Conservation (phyloP, 2,329 filamentous ascomycete species). For the Monosporascus sp. region DNA sequence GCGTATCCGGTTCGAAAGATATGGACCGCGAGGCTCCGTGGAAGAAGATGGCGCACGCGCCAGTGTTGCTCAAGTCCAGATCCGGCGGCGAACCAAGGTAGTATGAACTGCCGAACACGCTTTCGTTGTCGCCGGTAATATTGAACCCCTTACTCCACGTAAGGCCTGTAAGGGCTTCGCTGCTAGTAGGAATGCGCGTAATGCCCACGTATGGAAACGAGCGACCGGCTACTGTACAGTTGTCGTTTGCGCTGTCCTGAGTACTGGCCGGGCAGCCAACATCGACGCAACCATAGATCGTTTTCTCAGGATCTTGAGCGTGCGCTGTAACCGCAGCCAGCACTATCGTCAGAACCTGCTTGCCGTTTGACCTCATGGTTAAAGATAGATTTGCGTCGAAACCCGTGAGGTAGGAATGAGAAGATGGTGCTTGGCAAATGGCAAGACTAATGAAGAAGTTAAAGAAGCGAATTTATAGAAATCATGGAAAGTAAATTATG, state of each 20-base stretch:
- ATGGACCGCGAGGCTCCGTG: conserved; percentile 6
- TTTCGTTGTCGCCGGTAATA: background rate
- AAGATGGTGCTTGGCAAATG: too few relatives aligned
- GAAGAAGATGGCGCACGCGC: conserved; percentile 16
- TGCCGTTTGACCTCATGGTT: too few relatives aligned
- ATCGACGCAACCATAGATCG: conserved; percentile 19
- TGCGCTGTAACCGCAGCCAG: conserved; percentile 2
- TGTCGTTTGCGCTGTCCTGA: conserved; percentile 8
- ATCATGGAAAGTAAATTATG: too few relatives aligned
- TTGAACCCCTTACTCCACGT: conserved; percentile 18
- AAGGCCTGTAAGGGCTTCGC: conserved; percentile 8
- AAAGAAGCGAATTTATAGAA: too few relatives aligned
- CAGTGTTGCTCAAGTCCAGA: conserved; percentile 7
- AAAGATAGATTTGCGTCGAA: background rate
- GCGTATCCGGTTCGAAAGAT: conserved; percentile 4
- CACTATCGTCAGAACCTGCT: background rate
- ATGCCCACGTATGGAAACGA: conserved; percentile 15
- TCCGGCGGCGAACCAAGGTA: conserved; percentile 13
- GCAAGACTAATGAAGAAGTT: too few relatives aligned
- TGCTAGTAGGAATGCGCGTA: conserved; percentile 7
- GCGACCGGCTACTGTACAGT: conserved; percentile 15
- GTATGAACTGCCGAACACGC: conserved; percentile 12
- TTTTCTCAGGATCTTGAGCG: conserved; percentile 13
- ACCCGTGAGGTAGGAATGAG: background rate
- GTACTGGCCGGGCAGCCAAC: conserved; percentile 13